These are phyloP conservation scores for Xerophyta viscosa DNA, from an alignment of 106 monocot genomes.

Conservation along the genomic window DNA sequence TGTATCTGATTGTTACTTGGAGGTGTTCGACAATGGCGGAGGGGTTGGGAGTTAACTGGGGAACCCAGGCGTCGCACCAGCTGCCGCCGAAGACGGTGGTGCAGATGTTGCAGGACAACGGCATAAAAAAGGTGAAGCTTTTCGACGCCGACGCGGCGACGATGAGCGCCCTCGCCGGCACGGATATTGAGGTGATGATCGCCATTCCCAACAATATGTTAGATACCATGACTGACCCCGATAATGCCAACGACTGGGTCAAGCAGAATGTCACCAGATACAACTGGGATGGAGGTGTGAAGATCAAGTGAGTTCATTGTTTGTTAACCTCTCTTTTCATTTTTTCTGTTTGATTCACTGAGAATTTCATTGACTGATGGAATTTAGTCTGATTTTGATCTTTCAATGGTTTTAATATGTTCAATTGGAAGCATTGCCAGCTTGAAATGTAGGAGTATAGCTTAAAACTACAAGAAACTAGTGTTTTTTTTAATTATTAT, in stretches of 20 bases:
- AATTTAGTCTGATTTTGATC: no score
- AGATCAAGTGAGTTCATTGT: slow-evolving; percentile 53
- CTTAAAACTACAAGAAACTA: no score
- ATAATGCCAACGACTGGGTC: slow-evolving; percentile 32
- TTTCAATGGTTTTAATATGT: no score
- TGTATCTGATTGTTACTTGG: neutral
- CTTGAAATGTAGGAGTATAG: no score
- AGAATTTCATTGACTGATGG: no score
- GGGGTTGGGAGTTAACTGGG: slow-evolving; percentile 50
- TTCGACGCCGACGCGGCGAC: slow-evolving; percentile 27
- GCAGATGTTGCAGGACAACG: slow-evolving; percentile 47
- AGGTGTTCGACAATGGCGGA: neutral
- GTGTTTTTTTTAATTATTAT: no score
- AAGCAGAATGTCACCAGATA: slow-evolving; percentile 27
- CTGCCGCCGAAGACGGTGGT: slow-evolving; percentile 42
- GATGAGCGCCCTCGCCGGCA: slow-evolving; percentile 24
- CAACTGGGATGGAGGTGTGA: slow-evolving; percentile 30
- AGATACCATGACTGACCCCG: slow-evolving; percentile 23
- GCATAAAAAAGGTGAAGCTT: slow-evolving; percentile 48
- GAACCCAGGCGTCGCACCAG: slow-evolving; percentile 38
- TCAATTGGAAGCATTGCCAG: no score
- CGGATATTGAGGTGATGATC: slow-evolving; percentile 35
- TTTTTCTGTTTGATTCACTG: no score
- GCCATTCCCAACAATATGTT: slow-evolving; percentile 42
- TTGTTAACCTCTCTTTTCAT: no score